A percentile compares a stretch with the other conserved stretches of the same genome.
Evolutionary conservation across 2,329 filamentous ascomycete species (phyloP).

Genomic region (Microcera coccophila): DNA sequence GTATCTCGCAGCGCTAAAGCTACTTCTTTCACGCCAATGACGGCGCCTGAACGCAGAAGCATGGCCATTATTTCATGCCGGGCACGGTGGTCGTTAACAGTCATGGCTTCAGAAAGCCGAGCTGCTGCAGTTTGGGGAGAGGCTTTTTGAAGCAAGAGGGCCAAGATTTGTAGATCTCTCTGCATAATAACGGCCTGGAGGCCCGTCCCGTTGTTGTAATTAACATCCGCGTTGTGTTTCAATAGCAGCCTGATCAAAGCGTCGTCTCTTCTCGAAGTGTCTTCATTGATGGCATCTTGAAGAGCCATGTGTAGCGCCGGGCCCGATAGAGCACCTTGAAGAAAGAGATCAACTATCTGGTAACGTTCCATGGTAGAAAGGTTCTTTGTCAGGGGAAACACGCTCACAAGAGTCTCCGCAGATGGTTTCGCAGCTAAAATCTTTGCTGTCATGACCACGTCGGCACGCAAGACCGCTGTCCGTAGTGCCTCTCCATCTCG

Average conservation of each 20-base stretch:
- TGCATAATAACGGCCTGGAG: slow-evolving; percentile 47
- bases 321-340: slow-evolving; percentile 46
- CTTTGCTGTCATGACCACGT: slow-evolving; percentile 41
- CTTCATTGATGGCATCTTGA: slow-evolving; percentile 50
- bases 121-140: slow-evolving; percentile 45
- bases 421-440: slow-evolving; percentile 48
- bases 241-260: slow-evolving; percentile 51
- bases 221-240: slow-evolving; percentile 50
- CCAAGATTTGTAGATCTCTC: slow-evolving; percentile 45
- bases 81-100: slow-evolving; percentile 37
- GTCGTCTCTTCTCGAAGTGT: slow-evolving; percentile 45
- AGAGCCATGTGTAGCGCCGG: slow-evolving; percentile 47
- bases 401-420: slow-evolving; percentile 43
- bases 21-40: slow-evolving; percentile 40
- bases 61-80: slow-evolving; percentile 46
- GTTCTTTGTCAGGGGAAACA: slow-evolving; percentile 47
- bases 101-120: slow-evolving; percentile 48
- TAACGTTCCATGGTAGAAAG: slow-evolving; percentile 43
- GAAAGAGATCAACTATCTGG: slow-evolving; percentile 47
- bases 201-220: slow-evolving; percentile 49
- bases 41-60: slow-evolving; percentile 45
- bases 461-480: slow-evolving; percentile 44
- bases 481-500: slow-evolving; percentile 49
- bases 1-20: slow-evolving; percentile 40
- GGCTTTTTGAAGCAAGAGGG: slow-evolving; percentile 43